A percentile compares a stretch with the other conserved stretches of the same genome.
These are phyloP conservation scores for Thielaviopsis cerberus DNA, from an alignment of 2,329 filamentous ascomycete species.

Conservation along the genomic window DNA sequence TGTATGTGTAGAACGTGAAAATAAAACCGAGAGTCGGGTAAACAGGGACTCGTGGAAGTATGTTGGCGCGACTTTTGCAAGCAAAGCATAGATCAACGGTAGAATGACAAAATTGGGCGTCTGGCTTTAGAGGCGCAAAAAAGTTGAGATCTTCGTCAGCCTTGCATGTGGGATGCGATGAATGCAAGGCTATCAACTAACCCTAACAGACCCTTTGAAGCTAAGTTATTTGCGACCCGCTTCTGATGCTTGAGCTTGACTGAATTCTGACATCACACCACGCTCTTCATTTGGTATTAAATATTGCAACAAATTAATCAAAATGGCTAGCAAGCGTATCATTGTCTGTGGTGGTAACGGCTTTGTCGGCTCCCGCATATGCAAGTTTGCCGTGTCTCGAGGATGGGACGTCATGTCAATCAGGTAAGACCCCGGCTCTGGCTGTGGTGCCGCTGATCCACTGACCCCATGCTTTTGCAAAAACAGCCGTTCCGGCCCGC, in stretches of 20 bases:
- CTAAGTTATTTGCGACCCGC: neutral
- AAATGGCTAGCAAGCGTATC: slow-evolving; percentile 49
- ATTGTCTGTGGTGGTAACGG: slow-evolving; percentile 89
- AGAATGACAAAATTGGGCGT: no score
- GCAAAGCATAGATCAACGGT: no score
- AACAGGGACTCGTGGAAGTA: no score
- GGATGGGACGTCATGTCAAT: slow-evolving; percentile 89
- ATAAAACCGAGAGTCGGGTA: no score
- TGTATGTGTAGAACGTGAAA: neutral
- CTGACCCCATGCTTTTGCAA: no score
- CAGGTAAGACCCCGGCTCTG: no score
- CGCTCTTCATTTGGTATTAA: neutral
- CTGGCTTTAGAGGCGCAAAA: no score
- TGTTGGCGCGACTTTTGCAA: no score
- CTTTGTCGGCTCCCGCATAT: slow-evolving; percentile 76
- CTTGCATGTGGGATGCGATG: slow-evolving; percentile 5
- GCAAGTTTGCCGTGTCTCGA: slow-evolving; percentile 66
- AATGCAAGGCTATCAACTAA: neutral
- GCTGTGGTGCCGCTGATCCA: no score
- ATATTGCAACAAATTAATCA: slow-evolving; percentile 26
- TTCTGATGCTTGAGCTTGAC: neutral
- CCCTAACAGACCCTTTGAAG: neutral
- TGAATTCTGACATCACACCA: neutral
- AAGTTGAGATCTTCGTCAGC: slow-evolving; percentile 5
- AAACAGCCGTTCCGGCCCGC: slow-evolving; percentile 69